Percentiles rank a stretch among this genome's conserved stretches.
These are phyloP conservation scores for Penicillium psychrosexuale DNA, from an alignment of 2,329 filamentous ascomycete species.

Conservation along the genomic window DNA sequence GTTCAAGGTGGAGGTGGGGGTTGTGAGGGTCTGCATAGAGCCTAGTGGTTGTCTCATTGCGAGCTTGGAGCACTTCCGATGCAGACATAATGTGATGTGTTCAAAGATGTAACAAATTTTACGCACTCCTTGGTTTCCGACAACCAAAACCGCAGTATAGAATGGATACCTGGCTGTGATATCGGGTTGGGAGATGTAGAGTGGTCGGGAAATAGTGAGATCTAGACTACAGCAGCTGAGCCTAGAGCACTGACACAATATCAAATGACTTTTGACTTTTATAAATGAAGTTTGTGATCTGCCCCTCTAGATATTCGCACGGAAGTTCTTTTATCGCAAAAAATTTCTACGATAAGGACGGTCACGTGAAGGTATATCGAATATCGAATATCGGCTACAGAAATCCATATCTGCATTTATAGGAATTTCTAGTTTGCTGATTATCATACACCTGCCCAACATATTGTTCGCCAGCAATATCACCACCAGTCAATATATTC, in stretches of 20 bases:
- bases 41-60: conserved; percentile 54
- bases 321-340: conserved; percentile 4
- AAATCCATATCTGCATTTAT: background rate
- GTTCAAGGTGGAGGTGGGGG: conserved; percentile 42
- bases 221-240: background rate
- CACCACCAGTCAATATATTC: too few species aligned
- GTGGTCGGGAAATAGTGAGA: background rate
- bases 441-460: background rate
- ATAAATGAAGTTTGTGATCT: background rate
- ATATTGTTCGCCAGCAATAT: too few species aligned
- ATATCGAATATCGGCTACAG: background rate
- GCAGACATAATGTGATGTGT: conserved; percentile 15
- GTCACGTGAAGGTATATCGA: conserved; percentile 1
- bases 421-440: too few species aligned
- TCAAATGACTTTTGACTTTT: background rate
- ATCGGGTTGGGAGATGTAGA: background rate
- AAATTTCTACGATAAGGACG: conserved; percentile 1
- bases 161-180: background rate
- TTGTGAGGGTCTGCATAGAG: conserved; percentile 44
- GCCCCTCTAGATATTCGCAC: conserved; percentile 7
- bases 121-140: background rate
- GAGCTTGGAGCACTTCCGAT: conserved; percentile 37
- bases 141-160: background rate
- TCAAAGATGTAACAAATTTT: background rate
- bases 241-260: background rate